Evolutionary conservation across 495 filamentous ascomycete genomes (phyloP).

Genomic region (Penicillium paradoxum): DNA sequence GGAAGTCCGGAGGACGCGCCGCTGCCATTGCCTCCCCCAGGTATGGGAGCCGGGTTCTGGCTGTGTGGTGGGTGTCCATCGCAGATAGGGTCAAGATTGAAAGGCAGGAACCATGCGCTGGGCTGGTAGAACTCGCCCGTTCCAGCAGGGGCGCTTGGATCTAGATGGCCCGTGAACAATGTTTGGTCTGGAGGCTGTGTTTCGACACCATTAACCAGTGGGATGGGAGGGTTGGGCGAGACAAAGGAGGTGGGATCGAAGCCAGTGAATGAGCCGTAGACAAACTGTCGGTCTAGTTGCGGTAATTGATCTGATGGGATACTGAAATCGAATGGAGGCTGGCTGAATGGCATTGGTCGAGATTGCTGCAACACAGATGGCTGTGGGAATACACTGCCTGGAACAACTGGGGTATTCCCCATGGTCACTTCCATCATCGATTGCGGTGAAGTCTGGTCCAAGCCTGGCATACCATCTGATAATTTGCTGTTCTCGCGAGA

Average conservation of each 20-base stretch:
- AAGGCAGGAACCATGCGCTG: slow-evolving; percentile 92
- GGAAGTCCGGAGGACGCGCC: neutral
- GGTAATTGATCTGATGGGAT: slow-evolving; percentile 45
- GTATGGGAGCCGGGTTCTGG: neutral
- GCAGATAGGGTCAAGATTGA: slow-evolving; percentile 71
- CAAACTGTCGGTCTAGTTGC: slow-evolving; percentile 71
- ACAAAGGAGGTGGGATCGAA: slow-evolving; percentile 48
- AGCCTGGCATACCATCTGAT: slow-evolving; percentile 21
- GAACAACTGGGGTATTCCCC: slow-evolving; percentile 31
- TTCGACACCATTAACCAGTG: slow-evolving; percentile 25
- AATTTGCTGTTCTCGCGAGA: slow-evolving; percentile 33
- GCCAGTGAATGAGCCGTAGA: slow-evolving; percentile 70
- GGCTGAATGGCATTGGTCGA: slow-evolving; percentile 33
- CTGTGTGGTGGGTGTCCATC: slow-evolving; percentile 14
- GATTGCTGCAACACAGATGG: slow-evolving; percentile 33
- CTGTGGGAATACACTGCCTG: slow-evolving; percentile 43
- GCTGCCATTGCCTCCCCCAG: neutral
- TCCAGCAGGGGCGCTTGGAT: slow-evolving; percentile 38
- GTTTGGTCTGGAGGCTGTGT: slow-evolving; percentile 18
- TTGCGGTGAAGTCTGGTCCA: slow-evolving; percentile 30
- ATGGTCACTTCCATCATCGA: slow-evolving; percentile 33
- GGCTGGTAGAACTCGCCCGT: slow-evolving; percentile 46
- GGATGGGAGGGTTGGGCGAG: slow-evolving; percentile 26
- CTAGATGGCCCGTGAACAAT: slow-evolving; percentile 35
- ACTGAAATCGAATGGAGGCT: slow-evolving; percentile 37